Conservation (phyloP, 495 filamentous ascomycete species). For the Hypoxylon intermedium region DNA sequence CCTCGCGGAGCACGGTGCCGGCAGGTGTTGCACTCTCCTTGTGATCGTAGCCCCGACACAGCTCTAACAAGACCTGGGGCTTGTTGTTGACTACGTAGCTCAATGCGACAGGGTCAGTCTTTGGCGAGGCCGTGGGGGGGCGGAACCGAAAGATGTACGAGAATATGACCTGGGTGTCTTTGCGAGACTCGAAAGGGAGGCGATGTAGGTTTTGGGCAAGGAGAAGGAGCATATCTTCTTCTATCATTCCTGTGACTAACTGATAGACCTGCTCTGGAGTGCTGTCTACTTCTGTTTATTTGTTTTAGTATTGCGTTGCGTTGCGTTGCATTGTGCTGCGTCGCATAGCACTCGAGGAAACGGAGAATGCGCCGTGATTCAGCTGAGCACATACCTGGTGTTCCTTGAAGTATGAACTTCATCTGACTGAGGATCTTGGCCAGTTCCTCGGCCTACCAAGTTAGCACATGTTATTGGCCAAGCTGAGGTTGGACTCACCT, state of each 20-base stretch:
- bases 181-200: constrained; percentile 91
- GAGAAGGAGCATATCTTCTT: constrained; percentile 85
- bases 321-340: background rate
- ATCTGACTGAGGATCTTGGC: constrained; percentile 79
- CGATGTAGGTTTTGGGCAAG: constrained; percentile 79
- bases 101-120: constrained; percentile 78
- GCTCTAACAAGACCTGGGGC: constrained; percentile 83
- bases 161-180: constrained; percentile 89
- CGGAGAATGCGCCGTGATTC: background rate
- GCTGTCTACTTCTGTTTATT: constrained; percentile 73
- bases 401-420: constrained; percentile 84
- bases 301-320: constrained; percentile 21
- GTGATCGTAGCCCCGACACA: constrained; percentile 89
- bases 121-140: constrained; percentile 60
- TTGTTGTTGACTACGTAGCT: constrained; percentile 83
- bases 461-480: background rate
- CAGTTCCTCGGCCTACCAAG: constrained; percentile 69
- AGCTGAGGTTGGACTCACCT: constrained; percentile 48
- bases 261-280: constrained; percentile 84
- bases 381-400: constrained; percentile 64
- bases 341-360: too few relatives aligned
- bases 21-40: constrained; percentile 93
- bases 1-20: constrained; percentile 87
- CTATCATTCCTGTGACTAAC: constrained; percentile 78
- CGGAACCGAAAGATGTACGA: constrained; percentile 87